Conservation (phyloP, 2,329 filamentous ascomycete genomes). For the Trichoderma koningii region DNA sequence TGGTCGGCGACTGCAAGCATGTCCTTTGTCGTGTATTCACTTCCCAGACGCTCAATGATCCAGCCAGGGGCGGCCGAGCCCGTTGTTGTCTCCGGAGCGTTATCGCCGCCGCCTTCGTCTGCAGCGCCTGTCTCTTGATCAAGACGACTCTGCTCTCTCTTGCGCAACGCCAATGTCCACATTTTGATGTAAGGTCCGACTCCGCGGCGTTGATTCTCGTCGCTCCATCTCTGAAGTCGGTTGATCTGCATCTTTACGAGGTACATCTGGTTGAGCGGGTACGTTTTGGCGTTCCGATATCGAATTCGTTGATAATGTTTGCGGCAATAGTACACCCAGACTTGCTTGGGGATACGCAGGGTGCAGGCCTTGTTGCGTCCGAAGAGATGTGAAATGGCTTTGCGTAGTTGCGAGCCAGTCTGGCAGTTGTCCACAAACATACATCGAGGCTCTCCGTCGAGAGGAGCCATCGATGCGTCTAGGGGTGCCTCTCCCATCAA, state of each 20-base stretch:
- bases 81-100: conserved; percentile 35
- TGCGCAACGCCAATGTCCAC: conserved; percentile 65
- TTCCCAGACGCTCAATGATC: conserved; percentile 50
- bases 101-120: conserved; percentile 41
- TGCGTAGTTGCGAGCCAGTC: conserved; percentile 64
- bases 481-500: neutral
- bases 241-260: conserved; percentile 64
- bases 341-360: conserved; percentile 64
- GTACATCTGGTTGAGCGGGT: conserved; percentile 63
- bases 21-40: conserved; percentile 50
- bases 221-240: conserved; percentile 64
- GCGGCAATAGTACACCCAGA: conserved; percentile 77
- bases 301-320: conserved; percentile 79
- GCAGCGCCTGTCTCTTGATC: conserved; percentile 35
- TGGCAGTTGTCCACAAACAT: conserved; percentile 61
- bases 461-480: neutral
- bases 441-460: conserved; percentile 42
- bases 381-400: conserved; percentile 79
- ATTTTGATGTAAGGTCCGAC: conserved; percentile 40
- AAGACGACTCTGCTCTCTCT: conserved; percentile 63
- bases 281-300: conserved; percentile 65
- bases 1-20: conserved; percentile 52
- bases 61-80: conserved; percentile 51
- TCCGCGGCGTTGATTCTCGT: conserved; percentile 45
- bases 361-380: conserved; percentile 81